Evolutionary conservation across 2,329 filamentous ascomycete genomes (phyloP), one percentile per base, ranked within the genome.

Genomic region (Colletotrichum paranaense): DNA sequence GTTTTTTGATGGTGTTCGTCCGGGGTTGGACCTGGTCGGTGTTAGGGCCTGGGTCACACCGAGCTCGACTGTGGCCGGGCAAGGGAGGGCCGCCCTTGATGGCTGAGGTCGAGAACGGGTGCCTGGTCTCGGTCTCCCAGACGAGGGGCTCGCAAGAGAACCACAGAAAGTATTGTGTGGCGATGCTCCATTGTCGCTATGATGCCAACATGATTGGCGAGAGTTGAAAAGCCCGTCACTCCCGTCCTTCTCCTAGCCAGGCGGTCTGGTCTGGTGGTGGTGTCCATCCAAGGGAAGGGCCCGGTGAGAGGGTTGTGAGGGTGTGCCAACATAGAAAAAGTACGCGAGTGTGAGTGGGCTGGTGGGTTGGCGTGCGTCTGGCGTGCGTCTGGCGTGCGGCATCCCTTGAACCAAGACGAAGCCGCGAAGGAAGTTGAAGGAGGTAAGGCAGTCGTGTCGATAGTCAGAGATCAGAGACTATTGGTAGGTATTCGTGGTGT

Each of bases 11-110:
- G 62, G 62, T 42, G 30, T 32, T 26, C 57, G 19, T 59, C 30
- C 62, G 16, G 55, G 56, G 63, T 62, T 58, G 63, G 32, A 67
- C 68, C 63, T 49, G 55, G 63, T 59, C 26, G 24, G 42, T 26
- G 46, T 32, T 42, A 42, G 42, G 42, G 24, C 22, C 32, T 53
- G n/a, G 49, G 32, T 49, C 66, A 52, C 24, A 30, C 19, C 38
- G 28, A 22, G 53, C 24, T 42, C 30, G 24, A 42, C 35, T 11
- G 53, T 32, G 53, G 66, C 53, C 59, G 32, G 32, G 38, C 3
- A 55, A 72, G 69, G 65, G 69, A 72, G 52, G 62, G 26, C 4
- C 30, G 19, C 30, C 35, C 42, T 63, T 32, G 66, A 19, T 42
- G 28, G 30, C 38, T 42, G 66, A 19, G 32, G 28, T 42, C 38